Base-by-base conservation (phyloP, 257 asterid species). In the Galeopsis tetrahit region DNA sequence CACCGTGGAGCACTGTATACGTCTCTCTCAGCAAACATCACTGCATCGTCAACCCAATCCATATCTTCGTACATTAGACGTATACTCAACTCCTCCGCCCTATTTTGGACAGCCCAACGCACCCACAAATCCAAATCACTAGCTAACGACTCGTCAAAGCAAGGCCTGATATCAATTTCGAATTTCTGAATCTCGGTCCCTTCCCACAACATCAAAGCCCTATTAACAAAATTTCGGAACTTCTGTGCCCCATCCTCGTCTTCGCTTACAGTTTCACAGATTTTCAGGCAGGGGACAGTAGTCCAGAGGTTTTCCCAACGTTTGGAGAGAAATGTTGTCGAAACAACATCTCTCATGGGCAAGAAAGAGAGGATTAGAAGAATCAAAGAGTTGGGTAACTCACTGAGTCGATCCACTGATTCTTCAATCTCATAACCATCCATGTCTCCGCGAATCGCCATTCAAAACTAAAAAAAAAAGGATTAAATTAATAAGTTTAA, bases 321-420 rank as follows among this genome's bases (percentile, higher is more conserved):
- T 62, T 62, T 62, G 40, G 44, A 36, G 51, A 62, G 68, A 17
- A 62, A 31, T 1, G 33, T 38, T 7, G 51, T 62, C 14, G 34
- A 0, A 62, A 62, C 68, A 62, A 62, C 68, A 21, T 21, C 28
- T 21, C 28, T 21, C 28, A 21, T 21, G 28, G 28, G 28, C 28
- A 21, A 21, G 28, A 36, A 15, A 0, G 51, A 36, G n/a, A 62
- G 51, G 6, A 62, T 62, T 6, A 3, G 48, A 39, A 62, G 34
- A 38, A 62, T 62, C 2, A 62, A 38, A 1, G 51, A 38, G 68
- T 36, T n/a, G 7, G 68, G 52, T 39, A 62, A 62, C 51, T 62
- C 68, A 62, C 33, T 62, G 13, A 62, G 34, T 62, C 68, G 68
- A 62, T 62, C 17, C n/a, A n/a, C n/a, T n/a, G n/a, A n/a, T n/a